phyloP scores from a whole-genome alignment of 139 green algal genomes.

The Haematococcus sp. region DNA sequence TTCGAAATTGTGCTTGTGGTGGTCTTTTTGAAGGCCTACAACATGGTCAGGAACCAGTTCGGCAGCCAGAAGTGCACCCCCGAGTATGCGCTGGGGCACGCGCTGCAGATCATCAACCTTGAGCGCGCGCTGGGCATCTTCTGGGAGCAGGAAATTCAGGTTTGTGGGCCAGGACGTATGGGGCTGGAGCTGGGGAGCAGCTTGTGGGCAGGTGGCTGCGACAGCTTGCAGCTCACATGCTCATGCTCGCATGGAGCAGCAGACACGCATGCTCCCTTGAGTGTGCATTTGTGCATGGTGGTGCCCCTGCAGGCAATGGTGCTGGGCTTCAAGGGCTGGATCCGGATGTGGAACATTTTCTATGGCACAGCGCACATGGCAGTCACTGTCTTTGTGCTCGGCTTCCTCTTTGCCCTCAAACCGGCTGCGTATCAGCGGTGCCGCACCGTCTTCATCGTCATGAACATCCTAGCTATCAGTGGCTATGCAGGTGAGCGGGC shows the following conservation, averaged over 20 bases:
- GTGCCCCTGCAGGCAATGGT: conserved; percentile 15
- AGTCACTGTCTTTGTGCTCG: conserved; percentile 28
- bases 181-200: background rate
- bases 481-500: conserved; percentile 12
- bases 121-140: conserved; percentile 25
- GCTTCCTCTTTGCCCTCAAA: conserved; percentile 28
- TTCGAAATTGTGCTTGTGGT: conserved; percentile 25
- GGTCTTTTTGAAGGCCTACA: conserved; percentile 36
- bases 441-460: conserved; percentile 25
- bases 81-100: conserved; percentile 20
- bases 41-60: conserved; percentile 30
- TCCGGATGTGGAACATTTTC: conserved; percentile 37
- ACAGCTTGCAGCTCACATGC: background rate
- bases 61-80: conserved; percentile 21
- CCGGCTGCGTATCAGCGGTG: conserved; percentile 26
- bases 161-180: background rate
- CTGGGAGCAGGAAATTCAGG: conserved; percentile 37
- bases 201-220: background rate
- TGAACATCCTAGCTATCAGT: conserved; percentile 35
- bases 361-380: conserved; percentile 36
- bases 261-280: background rate
- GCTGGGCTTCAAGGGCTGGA: conserved; percentile 10
- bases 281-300: background rate
- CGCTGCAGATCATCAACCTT: conserved; percentile 25
- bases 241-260: background rate